Base-by-base conservation (phyloP, 306 rosid genomes). In the Vigna mungo region DNA sequence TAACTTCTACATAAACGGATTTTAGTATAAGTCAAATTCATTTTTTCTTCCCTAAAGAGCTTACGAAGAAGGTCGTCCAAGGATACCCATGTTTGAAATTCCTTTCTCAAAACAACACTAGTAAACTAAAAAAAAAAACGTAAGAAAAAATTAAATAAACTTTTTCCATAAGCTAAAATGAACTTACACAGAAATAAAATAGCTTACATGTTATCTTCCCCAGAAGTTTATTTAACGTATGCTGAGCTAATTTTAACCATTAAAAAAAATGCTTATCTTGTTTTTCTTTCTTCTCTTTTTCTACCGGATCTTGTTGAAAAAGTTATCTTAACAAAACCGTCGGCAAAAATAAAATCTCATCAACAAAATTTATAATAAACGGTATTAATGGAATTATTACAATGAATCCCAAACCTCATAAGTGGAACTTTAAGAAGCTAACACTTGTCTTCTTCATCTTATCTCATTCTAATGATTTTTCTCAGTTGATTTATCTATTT, bases 401-500 rank as follows among this genome's bases (percentile, higher is more conserved):
- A 43, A 71, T 39, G 16, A 27, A 43, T 62, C 41, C 65, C 20
- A 34, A 39, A 52, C 30, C 44, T 27, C 15, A 51, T 7, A 7
- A 34, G 52, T 18, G 52, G 47, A 68, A 30, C 32, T 36, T 43
- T 9, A 23, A 48, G 13, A 66, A 32, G 48, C 37, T 5, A 52
- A 16, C 72, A n/a, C 51, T 16, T 17, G 70, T 48, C 65, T 56
- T 41, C 61, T n/a, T 49, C 58, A 37, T 41, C 44, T 56, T 39
- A 17, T 21, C 49, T 62, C 15, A 12, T 43, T 21, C 7, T 17
- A 37, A 60, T 27, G 43, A 6, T 60, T 62, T 9, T 41, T 61
- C 34, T 18, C 74, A 61, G 34, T 55, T 51, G 4, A 51, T 51
- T 62, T 69, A 64, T 55, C 51, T 32, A 53, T 54, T 15, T 64